Evolutionary conservation across 345 rosid genomes (phyloP).

Genomic region (Erucastrum elatum): DNA sequence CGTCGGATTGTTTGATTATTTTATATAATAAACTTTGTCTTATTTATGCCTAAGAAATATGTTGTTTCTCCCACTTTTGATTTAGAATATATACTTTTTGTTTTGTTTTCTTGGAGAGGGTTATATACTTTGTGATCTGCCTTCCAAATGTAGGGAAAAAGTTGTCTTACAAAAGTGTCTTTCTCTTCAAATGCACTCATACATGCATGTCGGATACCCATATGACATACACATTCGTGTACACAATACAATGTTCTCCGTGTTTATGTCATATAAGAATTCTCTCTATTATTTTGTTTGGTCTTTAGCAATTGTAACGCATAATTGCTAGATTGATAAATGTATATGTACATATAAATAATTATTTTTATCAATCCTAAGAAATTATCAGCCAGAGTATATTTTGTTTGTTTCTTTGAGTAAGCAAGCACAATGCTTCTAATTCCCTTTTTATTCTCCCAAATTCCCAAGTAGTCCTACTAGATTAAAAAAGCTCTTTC

Average conservation of each 20-base stretch:
- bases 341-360: neutral
- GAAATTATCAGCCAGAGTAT: slow-evolving; percentile 32
- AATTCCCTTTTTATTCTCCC: slow-evolving; percentile 63
- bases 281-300: no score
- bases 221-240: neutral
- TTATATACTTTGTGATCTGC: neutral
- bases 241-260: slow-evolving; percentile 11
- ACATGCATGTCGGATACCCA: neutral
- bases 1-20: neutral
- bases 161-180: slow-evolving; percentile 3
- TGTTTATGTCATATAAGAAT: neutral
- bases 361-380: neutral
- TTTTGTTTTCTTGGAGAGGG: neutral
- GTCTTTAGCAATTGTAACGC: neutral
- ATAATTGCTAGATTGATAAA: neutral
- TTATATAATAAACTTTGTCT: neutral
- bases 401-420: slow-evolving; percentile 53
- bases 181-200: slow-evolving; percentile 6
- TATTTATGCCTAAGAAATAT: neutral
- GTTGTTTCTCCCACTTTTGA: neutral
- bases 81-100: neutral
- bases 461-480: slow-evolving; percentile 22
- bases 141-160: slow-evolving; percentile 1
- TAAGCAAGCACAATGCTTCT: slow-evolving; percentile 51
- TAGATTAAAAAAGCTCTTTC: slow-evolving; percentile 24